These are phyloP conservation scores for Nelumbo lutea DNA, from an alignment of 164 flowering plant genomes.

Conservation along the genomic window DNA sequence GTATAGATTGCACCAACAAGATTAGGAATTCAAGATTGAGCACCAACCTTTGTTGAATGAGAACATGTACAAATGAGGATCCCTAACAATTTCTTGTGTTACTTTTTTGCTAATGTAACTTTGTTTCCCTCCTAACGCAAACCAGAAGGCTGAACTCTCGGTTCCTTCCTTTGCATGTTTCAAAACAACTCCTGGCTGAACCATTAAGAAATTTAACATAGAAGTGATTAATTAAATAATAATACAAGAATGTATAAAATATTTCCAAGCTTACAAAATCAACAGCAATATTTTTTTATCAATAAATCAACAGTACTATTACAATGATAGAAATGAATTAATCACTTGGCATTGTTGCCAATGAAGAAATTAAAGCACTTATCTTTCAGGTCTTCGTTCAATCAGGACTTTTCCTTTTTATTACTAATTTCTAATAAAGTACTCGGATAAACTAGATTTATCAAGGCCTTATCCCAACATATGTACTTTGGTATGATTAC, in stretches of 20 bases:
- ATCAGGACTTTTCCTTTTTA: too few relatives aligned
- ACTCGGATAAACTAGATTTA: too few relatives aligned
- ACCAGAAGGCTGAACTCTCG: constrained; percentile 94
- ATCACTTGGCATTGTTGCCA: too few relatives aligned
- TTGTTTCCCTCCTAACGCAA: constrained; percentile 96
- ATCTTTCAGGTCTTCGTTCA: too few relatives aligned
- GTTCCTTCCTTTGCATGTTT: constrained; percentile 99
- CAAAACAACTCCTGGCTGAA: constrained; percentile 82
- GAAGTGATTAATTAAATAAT: neutral
- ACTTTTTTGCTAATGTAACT: constrained; percentile 72
- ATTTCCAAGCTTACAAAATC: too few relatives aligned
- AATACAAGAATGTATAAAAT: neutral
- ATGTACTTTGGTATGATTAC: too few relatives aligned
- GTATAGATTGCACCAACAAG: neutral
- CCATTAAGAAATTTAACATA: constrained; percentile 4
- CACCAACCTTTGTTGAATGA: constrained; percentile 72
- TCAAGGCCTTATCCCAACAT: too few relatives aligned
- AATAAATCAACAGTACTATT: too few relatives aligned
- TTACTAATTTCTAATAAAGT: too few relatives aligned
- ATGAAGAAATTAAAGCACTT: too few relatives aligned
- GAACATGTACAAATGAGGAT: constrained; percentile 83
- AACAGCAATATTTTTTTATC: too few relatives aligned
- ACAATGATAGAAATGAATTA: too few relatives aligned
- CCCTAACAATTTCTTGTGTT: constrained; percentile 60
- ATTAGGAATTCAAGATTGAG: neutral